A percentile compares a stretch with the other conserved stretches of the same genome.
Conservation (phyloP, 1,139 yeast species). For the Kurtzmaniella natalensis region DNA sequence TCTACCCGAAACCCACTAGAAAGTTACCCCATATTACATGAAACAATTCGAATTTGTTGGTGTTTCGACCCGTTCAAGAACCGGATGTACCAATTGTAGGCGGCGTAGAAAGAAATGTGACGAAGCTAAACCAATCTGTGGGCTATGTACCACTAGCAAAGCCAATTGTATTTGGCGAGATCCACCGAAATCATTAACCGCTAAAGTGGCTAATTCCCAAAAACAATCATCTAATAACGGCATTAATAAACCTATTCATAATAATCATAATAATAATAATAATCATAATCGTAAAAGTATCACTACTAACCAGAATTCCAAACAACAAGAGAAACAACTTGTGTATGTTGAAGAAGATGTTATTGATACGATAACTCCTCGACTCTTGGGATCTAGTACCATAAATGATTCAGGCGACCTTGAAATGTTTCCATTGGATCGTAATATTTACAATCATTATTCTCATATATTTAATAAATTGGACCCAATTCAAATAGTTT, state of each 20-base stretch:
- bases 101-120: conserved; percentile 19
- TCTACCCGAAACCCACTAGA: no score
- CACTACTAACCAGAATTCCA: no score
- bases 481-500: conserved; percentile 1
- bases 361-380: no score
- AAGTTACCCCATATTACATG: no score
- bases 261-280: no score
- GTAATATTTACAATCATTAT: neutral
- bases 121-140: conserved; percentile 12
- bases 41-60: conserved; percentile 6
- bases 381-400: no score
- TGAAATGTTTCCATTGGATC: no score
- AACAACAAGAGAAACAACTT: neutral
- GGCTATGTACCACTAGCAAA: conserved; percentile 4
- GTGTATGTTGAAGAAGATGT: neutral
- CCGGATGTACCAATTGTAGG: conserved; percentile 21
- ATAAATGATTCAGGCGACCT: no score
- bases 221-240: neutral
- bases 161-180: conserved; percentile 6
- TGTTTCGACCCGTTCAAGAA: conserved; percentile 13
- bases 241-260: neutral
- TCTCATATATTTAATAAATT: neutral
- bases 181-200: conserved; percentile 1
- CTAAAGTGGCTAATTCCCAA: conserved; percentile 1
- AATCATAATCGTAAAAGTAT: no score